Evolutionary conservation across 2,329 filamentous ascomycete genomes (phyloP).

Genomic region (Stenocarpella maydis): DNA sequence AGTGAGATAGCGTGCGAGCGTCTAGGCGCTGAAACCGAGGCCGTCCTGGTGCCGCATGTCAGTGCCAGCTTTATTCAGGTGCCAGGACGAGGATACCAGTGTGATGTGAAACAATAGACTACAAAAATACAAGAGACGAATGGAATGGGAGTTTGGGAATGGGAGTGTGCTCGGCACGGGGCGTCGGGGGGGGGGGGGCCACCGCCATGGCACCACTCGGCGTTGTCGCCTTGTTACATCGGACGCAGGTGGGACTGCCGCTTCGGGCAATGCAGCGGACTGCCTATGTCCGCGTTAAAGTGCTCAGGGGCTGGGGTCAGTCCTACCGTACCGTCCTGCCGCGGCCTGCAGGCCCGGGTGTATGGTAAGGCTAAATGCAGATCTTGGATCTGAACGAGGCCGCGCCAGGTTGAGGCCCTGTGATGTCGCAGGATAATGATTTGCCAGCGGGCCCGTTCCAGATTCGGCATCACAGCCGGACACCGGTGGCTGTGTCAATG

Average conservation of each 20-base stretch:
- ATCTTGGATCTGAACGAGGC: background rate
- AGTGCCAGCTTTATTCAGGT: constrained; percentile 23
- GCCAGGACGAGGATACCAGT: constrained; percentile 5
- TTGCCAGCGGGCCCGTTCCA: background rate
- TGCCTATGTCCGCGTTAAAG: constrained; percentile 13
- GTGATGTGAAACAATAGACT: constrained; percentile 30
- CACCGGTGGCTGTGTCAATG: background rate
- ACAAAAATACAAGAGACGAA: background rate
- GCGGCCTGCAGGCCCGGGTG: constrained; percentile 17
- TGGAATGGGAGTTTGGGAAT: background rate
- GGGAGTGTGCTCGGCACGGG: background rate
- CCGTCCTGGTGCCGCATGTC: constrained; percentile 20
- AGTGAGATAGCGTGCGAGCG: background rate
- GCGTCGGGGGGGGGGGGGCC: background rate
- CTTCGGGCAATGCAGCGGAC: constrained; percentile 18
- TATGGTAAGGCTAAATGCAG: constrained; percentile 24
- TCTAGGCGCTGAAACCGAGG: constrained; percentile 10
- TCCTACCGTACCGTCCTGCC: background rate
- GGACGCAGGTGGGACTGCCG: background rate
- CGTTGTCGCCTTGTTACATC: constrained; percentile 13
- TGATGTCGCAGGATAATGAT: constrained; percentile 11
- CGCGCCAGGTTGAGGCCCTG: constrained; percentile 7
- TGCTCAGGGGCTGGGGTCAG: constrained; percentile 9
- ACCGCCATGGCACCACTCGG: background rate
- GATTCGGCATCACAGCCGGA: background rate